Evolutionary conservation across 331 rosid genomes (phyloP).

Genomic region (Quercus lobata): DNA sequence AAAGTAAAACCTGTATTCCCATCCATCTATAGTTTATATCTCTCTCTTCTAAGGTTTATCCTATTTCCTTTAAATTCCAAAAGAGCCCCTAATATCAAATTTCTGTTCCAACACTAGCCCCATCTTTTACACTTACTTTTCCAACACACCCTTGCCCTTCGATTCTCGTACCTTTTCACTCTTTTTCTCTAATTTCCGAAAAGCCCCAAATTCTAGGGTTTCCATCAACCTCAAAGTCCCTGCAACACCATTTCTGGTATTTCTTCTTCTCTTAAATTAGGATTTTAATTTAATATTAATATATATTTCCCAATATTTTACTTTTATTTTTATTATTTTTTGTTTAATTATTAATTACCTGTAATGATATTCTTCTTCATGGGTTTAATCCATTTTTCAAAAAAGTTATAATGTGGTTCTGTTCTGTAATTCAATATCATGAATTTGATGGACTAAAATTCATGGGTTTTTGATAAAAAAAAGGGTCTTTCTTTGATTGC

Average conservation of each 20-base stretch:
- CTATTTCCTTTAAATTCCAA: neutral
- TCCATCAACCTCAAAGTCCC: conserved; percentile 22
- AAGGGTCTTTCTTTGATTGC: neutral
- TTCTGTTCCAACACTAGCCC: neutral
- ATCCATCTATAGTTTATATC: too few relatives aligned
- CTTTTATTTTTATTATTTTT: neutral
- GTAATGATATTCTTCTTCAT: neutral
- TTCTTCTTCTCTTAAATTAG: neutral
- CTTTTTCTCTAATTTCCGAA: conserved; percentile 20
- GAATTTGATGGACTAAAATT: conserved; percentile 1
- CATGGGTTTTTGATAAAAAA: neutral
- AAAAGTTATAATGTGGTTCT: neutral
- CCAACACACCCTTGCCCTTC: conserved; percentile 9
- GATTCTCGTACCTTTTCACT: neutral
- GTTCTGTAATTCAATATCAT: neutral
- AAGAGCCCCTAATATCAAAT: neutral
- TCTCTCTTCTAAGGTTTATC: neutral
- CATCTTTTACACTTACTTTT: neutral
- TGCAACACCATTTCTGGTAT: conserved; percentile 23
- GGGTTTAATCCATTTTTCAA: neutral
- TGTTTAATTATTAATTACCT: neutral
- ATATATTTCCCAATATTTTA: neutral
- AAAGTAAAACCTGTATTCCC: too few relatives aligned
- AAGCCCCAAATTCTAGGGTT: conserved; percentile 40
- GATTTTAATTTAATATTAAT: neutral